Conservation (phyloP, 73 alveolate species). For the Tetrahymena thermophila region DNA sequence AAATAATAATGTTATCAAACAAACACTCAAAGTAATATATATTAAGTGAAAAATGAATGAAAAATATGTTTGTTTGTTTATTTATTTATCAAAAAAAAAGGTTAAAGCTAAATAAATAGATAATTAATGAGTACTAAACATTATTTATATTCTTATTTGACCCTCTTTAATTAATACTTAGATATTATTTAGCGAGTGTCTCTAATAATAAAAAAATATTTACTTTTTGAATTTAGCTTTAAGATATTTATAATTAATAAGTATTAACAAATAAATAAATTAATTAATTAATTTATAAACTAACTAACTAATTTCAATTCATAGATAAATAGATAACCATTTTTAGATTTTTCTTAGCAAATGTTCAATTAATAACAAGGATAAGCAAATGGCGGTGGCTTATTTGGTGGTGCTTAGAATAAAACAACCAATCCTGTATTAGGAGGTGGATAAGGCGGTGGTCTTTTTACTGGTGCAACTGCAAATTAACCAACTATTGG, state of each 20-base stretch:
- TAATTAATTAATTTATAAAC: background rate
- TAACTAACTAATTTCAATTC: too few species aligned
- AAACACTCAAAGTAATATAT: too few species aligned
- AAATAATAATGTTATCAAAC: too few species aligned
- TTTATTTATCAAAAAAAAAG: too few species aligned
- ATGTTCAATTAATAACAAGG: too few species aligned
- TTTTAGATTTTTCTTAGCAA: too few species aligned
- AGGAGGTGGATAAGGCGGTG: background rate
- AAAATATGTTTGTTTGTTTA: too few species aligned
- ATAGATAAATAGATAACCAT: too few species aligned
- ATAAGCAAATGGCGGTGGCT: too few species aligned
- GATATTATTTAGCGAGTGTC: background rate
- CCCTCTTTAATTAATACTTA: background rate
- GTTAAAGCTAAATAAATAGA: too few species aligned
- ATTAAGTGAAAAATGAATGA: too few species aligned
- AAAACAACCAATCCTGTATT: background rate
- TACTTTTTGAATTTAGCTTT: background rate
- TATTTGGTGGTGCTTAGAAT: background rate
- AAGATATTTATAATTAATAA: background rate
- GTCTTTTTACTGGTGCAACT: background rate
- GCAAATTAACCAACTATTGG: background rate
- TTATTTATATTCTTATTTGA: background rate
- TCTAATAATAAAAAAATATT: background rate
- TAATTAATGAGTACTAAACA: background rate
- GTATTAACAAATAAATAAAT: background rate